These are phyloP conservation scores for Ustilago cynodontis DNA, from an alignment of 1,284 basidiomycete species.

Conservation along the genomic window DNA sequence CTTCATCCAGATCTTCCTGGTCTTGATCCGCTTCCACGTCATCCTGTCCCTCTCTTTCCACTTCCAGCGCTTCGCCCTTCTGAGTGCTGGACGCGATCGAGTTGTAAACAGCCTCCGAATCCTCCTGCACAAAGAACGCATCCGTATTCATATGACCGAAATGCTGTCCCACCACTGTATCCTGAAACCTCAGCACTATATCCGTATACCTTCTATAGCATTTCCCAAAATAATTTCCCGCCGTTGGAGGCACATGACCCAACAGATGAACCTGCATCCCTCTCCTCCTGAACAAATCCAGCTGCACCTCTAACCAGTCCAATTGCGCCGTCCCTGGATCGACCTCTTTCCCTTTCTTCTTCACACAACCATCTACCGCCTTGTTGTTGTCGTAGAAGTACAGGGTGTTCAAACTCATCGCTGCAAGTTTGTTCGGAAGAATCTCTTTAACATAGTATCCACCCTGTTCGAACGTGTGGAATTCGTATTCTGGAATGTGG, in stretches of 20 bases:
- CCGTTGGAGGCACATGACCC: slow-evolving; percentile 79
- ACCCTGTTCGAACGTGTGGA: slow-evolving; percentile 74
- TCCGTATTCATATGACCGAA: slow-evolving; percentile 78
- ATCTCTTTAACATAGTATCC: slow-evolving; percentile 88
- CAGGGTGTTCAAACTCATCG: slow-evolving; percentile 88
- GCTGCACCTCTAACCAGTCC: slow-evolving; percentile 90
- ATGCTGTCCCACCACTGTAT: slow-evolving; percentile 89
- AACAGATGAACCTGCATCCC: slow-evolving; percentile 80
- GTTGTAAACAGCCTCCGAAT: slow-evolving; percentile 43
- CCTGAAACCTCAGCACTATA: slow-evolving; percentile 84
- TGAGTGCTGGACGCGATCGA: neutral
- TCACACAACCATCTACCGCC: slow-evolving; percentile 74
- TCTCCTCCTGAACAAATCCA: slow-evolving; percentile 78
- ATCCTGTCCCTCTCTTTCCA: neutral
- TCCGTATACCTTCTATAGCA: slow-evolving; percentile 85
- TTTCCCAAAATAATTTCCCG: slow-evolving; percentile 84
- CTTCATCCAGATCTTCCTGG: neutral
- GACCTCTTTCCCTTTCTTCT: slow-evolving; percentile 28
- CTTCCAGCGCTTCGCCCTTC: neutral
- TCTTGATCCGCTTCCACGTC: neutral
- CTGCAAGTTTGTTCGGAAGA: slow-evolving; percentile 80
- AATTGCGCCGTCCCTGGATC: slow-evolving; percentile 63
- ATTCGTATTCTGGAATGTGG: slow-evolving; percentile 84
- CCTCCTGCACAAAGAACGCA: slow-evolving; percentile 66
- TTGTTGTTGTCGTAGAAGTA: slow-evolving; percentile 94